Conservation (phyloP, 805 yeast species). For the Lachancea thermotolerans region DNA sequence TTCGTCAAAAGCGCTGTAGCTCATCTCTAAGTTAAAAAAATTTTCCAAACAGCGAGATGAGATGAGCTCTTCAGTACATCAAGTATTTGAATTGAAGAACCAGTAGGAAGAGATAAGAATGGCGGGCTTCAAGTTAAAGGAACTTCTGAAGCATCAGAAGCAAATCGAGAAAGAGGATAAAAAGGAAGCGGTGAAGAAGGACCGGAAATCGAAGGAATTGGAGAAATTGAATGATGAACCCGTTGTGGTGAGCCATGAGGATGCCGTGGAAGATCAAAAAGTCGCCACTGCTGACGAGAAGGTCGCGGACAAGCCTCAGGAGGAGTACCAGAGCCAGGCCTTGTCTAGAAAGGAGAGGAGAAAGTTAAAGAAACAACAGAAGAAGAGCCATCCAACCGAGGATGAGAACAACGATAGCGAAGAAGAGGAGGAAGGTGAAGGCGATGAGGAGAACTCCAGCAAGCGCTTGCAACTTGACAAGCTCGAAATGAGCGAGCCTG, state of each 20-base stretch:
- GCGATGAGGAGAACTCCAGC: slow-evolving; percentile 41
- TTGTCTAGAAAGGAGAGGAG: slow-evolving; percentile 61
- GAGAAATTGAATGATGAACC: slow-evolving; percentile 25
- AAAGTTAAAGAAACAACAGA: slow-evolving; percentile 44
- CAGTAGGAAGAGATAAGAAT: slow-evolving; percentile 12
- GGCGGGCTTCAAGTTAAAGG: slow-evolving; percentile 32
- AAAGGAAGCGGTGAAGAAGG: slow-evolving; percentile 20
- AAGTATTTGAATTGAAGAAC: background rate
- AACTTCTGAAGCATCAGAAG: slow-evolving; percentile 24
- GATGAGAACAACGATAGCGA: slow-evolving; percentile 27
- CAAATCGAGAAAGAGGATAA: slow-evolving; percentile 18
- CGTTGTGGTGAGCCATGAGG: slow-evolving; percentile 30
- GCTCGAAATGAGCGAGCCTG: slow-evolving; percentile 51
- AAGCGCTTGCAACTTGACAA: slow-evolving; percentile 44
- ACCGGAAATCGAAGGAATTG: slow-evolving; percentile 9
- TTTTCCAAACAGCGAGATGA: slow-evolving; percentile 18
- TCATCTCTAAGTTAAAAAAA: slow-evolving; percentile 7
- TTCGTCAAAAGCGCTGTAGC: slow-evolving; percentile 6
- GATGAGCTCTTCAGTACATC: slow-evolving; percentile 5
- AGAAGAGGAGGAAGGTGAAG: slow-evolving; percentile 39
- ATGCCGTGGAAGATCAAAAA: slow-evolving; percentile 15
- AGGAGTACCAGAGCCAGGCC: slow-evolving; percentile 41
- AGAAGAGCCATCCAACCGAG: slow-evolving; percentile 19
- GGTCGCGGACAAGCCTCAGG: slow-evolving; percentile 12
- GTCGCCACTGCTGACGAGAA: slow-evolving; percentile 2